A percentile compares a stretch with the other conserved stretches of the same genome.
phyloP scores from a whole-genome alignment of 73 alveolate species.

The Tetrahymena malaccensis region DNA sequence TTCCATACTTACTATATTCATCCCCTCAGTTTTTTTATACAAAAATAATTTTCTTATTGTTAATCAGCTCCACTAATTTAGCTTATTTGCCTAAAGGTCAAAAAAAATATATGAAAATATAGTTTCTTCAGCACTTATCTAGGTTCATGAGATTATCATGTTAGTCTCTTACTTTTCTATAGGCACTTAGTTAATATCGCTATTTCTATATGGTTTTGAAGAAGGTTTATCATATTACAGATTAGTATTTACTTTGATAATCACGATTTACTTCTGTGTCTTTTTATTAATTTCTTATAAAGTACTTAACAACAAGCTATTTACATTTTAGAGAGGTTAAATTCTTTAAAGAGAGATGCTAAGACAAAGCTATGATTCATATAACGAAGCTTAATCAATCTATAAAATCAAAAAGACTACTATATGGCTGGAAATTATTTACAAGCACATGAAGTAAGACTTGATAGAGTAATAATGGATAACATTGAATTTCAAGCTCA shows the following conservation, averaged over 20 bases:
- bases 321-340: background rate
- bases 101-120: background rate
- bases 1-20: background rate
- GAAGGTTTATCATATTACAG: background rate
- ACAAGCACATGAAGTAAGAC: background rate
- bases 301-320: background rate
- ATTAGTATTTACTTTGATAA: background rate
- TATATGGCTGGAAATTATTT: background rate
- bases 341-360: background rate
- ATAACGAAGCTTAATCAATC: background rate
- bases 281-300: background rate
- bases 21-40: background rate
- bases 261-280: background rate
- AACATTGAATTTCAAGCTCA: background rate
- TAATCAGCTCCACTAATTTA: background rate
- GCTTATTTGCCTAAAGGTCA: background rate
- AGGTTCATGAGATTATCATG: background rate
- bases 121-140: background rate
- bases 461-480: background rate
- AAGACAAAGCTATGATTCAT: background rate
- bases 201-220: background rate
- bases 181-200: background rate
- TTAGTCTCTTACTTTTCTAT: background rate
- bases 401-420: background rate
- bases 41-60: background rate